Conservation (phyloP, 257 asterid species). For the Solanum stenotomum region DNA sequence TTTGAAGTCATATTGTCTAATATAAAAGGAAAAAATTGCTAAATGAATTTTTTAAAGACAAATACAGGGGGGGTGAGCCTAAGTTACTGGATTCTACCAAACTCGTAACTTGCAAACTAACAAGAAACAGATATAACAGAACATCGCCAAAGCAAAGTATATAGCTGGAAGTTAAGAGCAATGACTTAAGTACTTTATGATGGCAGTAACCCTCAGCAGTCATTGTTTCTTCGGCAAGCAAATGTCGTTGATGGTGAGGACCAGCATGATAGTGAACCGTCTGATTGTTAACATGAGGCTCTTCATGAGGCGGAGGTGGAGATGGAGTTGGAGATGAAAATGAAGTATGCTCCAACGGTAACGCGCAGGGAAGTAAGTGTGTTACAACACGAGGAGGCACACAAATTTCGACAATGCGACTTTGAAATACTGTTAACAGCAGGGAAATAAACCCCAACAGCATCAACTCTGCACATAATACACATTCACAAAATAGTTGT, state of each 20-base stretch:
- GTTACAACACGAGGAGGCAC: constrained; percentile 9
- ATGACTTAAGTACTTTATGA: neutral
- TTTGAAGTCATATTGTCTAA: neutral
- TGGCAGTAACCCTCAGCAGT: neutral
- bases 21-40: neutral
- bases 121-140: neutral
- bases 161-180: neutral
- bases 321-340: neutral
- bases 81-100: neutral
- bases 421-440: constrained; percentile 32
- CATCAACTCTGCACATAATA: constrained; percentile 37
- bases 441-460: constrained; percentile 42
- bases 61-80: neutral
- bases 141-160: neutral
- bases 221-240: neutral
- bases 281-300: neutral
- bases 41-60: neutral
- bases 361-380: constrained; percentile 30
- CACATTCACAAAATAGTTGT: neutral
- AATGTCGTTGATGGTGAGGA: neutral
- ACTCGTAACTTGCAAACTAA: neutral
- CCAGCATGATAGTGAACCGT: neutral
- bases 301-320: neutral
- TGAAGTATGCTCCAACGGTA: neutral
- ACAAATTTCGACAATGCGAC: constrained; percentile 20